Conservation (phyloP, 1,284 basidiomycete genomes). For the Rhodotorula sp. region DNA sequence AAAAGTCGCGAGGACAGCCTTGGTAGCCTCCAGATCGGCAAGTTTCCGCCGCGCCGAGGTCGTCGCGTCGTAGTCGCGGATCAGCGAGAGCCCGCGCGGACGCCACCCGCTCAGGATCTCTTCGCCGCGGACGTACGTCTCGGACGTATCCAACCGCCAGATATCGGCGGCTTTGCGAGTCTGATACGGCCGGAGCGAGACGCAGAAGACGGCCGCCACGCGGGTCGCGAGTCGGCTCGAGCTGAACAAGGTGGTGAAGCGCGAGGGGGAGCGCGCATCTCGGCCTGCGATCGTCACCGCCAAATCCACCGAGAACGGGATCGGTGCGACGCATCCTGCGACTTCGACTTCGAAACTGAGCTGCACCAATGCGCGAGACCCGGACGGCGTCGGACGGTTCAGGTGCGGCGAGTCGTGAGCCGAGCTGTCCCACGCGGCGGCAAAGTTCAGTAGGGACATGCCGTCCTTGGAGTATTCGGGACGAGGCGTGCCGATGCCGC, state of each 20-base stretch:
- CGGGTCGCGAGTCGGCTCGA: conserved; percentile 63
- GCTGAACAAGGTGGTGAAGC: conserved; percentile 69
- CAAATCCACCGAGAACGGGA: conserved; percentile 81
- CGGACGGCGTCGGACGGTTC: conserved; percentile 74
- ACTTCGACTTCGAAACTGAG: conserved; percentile 74
- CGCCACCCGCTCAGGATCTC: conserved; percentile 79
- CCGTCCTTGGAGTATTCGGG: conserved; percentile 62
- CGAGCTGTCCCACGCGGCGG: conserved; percentile 88
- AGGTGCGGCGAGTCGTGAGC: conserved; percentile 82
- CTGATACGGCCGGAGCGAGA: conserved; percentile 76
- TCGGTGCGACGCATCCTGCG: conserved; percentile 76
- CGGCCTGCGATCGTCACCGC: conserved; percentile 81
- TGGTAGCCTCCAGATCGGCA: conserved; percentile 84
- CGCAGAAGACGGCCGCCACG: conserved; percentile 42
- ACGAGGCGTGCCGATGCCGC: conserved; percentile 54
- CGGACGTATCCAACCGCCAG: conserved; percentile 90
- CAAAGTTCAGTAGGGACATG: conserved; percentile 65
- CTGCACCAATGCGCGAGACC: conserved; percentile 76
- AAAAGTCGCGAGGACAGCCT: conserved; percentile 62
- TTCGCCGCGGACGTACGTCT: conserved; percentile 89
- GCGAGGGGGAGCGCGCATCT: conserved; percentile 79
- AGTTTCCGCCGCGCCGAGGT: conserved; percentile 67
- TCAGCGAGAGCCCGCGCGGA: conserved; percentile 77
- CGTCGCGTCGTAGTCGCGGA: conserved; percentile 76
- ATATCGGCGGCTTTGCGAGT: conserved; percentile 84